phyloP scores from a whole-genome alignment of 805 yeast species.

The Yarrowia divulgata region DNA sequence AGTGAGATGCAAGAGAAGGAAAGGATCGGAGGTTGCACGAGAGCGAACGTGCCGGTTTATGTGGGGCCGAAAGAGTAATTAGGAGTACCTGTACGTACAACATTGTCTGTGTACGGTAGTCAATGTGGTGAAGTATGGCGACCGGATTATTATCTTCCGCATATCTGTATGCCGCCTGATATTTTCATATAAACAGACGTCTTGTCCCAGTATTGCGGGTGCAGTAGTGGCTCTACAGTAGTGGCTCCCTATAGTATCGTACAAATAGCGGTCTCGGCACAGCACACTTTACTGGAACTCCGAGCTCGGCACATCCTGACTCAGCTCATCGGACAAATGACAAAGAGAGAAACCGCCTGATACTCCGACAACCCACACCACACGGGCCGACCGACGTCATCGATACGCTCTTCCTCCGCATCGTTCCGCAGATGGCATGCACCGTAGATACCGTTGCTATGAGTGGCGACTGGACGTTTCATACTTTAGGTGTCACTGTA shows the following conservation, averaged over 20 bases:
- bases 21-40: constrained; percentile 20
- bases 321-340: constrained; percentile 2
- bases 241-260: no score
- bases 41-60: not conserved
- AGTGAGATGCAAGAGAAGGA: not conserved
- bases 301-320: not conserved
- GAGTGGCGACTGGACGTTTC: not conserved
- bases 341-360: constrained; percentile 15
- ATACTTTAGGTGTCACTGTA: not conserved
- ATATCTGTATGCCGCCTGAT: not conserved
- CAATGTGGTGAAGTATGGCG: no score
- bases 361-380: not conserved
- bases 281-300: no score
- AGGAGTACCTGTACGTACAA: no score
- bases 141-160: not conserved
- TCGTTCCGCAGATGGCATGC: not conserved
- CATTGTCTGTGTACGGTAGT: no score
- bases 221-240: no score
- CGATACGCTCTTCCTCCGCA: constrained; percentile 2
- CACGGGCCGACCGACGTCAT: constrained; percentile 17
- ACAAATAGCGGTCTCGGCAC: no score
- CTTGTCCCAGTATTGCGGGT: no score
- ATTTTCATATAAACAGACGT: not conserved
- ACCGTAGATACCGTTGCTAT: constrained; percentile 10
- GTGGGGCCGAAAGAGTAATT: no score